Evolutionary conservation across 176 grass and related monocot species (phyloP).

Genomic region (Avena eriantha): DNA sequence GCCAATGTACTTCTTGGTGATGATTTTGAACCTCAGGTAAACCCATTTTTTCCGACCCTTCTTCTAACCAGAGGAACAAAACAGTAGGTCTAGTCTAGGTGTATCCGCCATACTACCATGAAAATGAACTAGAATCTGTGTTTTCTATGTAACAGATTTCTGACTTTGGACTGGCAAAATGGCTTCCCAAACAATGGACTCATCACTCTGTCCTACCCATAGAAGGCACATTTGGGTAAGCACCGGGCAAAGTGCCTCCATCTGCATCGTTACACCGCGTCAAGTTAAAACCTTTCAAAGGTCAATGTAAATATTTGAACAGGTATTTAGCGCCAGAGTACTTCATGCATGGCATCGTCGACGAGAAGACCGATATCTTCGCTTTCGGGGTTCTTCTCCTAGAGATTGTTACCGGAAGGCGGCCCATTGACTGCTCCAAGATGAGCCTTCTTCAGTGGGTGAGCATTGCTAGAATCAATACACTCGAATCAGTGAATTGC

Average conservation of each 20-base stretch:
- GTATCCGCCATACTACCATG: neutral
- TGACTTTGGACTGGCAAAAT: conserved; percentile 95
- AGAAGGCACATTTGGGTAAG: conserved; percentile 95
- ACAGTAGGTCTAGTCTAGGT: neutral
- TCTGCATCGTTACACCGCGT: neutral
- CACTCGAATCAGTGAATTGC: neutral
- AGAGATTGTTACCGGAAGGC: conserved; percentile 82
- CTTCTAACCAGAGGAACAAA: neutral
- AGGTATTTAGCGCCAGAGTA: conserved; percentile 97
- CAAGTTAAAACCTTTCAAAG: neutral
- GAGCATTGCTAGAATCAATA: conserved; percentile 20
- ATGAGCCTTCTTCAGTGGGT: conserved; percentile 84
- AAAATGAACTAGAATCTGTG: neutral
- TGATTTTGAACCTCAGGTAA: conserved; percentile 90
- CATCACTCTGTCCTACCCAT: conserved; percentile 95
- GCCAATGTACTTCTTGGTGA: conserved; percentile 80
- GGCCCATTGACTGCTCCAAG: conserved; percentile 90
- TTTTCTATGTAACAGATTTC: conserved; percentile 65
- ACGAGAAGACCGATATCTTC: conserved; percentile 90
- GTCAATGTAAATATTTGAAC: neutral
- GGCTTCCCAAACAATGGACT: conserved; percentile 96
- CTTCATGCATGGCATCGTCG: conserved; percentile 94
- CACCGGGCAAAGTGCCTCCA: neutral
- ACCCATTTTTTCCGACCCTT: neutral
- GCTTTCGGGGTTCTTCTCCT: conserved; percentile 84